Conservation (phyloP, 805 yeast genomes). For the Suhomyces sp. region DNA sequence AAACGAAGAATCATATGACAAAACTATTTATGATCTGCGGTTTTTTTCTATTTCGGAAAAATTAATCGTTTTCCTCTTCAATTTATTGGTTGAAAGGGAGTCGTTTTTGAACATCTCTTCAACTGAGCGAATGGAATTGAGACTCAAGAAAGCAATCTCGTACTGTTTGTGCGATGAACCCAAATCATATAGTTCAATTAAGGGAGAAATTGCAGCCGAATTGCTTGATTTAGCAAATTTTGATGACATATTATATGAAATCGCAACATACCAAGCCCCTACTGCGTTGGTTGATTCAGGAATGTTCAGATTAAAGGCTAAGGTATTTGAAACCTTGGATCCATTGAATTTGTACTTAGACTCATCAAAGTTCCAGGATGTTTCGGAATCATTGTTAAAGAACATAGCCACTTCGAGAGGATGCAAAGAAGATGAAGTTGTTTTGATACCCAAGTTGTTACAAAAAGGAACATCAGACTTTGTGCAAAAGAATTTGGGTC, state of each 20-base stretch:
- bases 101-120: conserved; percentile 22
- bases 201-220: conserved; percentile 23
- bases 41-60: conserved; percentile 44
- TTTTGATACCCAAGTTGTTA: conserved; percentile 25
- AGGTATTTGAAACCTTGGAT: conserved; percentile 56
- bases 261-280: conserved; percentile 66
- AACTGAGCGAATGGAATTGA: conserved; percentile 25
- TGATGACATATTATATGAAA: conserved; percentile 55
- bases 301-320: conserved; percentile 62
- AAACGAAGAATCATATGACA: conserved; percentile 29
- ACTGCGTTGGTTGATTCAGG: conserved; percentile 58
- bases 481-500: conserved; percentile 44
- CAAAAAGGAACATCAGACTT: conserved; percentile 38
- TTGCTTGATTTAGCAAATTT: conserved; percentile 39
- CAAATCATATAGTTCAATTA: conserved; percentile 51
- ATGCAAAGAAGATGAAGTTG: conserved; percentile 39
- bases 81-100: conserved; percentile 40
- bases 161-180: conserved; percentile 55
- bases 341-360: conserved; percentile 54
- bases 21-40: conserved; percentile 50
- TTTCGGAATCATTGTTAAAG: conserved; percentile 47
- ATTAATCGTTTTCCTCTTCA: conserved; percentile 44
- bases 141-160: conserved; percentile 43
- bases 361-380: conserved; percentile 49
- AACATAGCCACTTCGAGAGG: conserved; percentile 40